These are phyloP conservation scores for Terfezia claveryi DNA, from an alignment of 495 filamentous ascomycete species.

Conservation along the genomic window DNA sequence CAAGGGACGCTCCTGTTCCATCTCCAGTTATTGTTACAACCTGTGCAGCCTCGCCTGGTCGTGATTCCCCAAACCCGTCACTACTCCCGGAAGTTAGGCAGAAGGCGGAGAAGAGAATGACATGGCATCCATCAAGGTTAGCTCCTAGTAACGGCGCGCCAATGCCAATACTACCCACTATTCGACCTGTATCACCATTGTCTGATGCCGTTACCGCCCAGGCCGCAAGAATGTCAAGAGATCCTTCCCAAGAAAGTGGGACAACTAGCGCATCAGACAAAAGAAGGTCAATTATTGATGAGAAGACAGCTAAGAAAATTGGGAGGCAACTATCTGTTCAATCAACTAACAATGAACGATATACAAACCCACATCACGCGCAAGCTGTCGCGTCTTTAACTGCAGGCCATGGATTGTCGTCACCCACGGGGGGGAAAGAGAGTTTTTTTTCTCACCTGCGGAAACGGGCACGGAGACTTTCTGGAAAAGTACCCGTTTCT, in stretches of 20 bases:
- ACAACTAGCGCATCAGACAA: conserved; percentile 2
- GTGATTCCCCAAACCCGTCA: conserved; percentile 24
- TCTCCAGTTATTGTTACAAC: conserved; percentile 28
- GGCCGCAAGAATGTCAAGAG: conserved; percentile 25
- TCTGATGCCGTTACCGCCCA: conserved; percentile 85
- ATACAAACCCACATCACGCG: conserved; percentile 64
- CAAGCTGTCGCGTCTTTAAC: conserved; percentile 38
- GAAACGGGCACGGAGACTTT: conserved; percentile 80
- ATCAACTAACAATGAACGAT: conserved; percentile 75
- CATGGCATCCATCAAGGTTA: conserved; percentile 19
- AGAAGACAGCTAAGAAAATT: conserved; percentile 71
- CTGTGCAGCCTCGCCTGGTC: conserved; percentile 16
- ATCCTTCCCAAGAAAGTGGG: neutral
- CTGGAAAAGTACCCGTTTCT: conserved; percentile 58
- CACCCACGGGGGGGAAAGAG: conserved; percentile 55
- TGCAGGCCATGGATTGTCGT: conserved; percentile 28
- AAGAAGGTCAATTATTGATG: conserved; percentile 25
- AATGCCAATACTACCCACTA: conserved; percentile 94
- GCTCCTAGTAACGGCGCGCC: conserved; percentile 33
- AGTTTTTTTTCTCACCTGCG: conserved; percentile 94
- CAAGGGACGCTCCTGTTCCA: conserved; percentile 15
- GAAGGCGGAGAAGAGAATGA: conserved; percentile 18
- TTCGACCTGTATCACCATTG: conserved; percentile 79
- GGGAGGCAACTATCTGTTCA: conserved; percentile 85
- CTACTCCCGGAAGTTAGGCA: conserved; percentile 7